phyloP scores from a whole-genome alignment of 2,329 filamentous ascomycete species.

The Leptographium wingfieldii region DNA sequence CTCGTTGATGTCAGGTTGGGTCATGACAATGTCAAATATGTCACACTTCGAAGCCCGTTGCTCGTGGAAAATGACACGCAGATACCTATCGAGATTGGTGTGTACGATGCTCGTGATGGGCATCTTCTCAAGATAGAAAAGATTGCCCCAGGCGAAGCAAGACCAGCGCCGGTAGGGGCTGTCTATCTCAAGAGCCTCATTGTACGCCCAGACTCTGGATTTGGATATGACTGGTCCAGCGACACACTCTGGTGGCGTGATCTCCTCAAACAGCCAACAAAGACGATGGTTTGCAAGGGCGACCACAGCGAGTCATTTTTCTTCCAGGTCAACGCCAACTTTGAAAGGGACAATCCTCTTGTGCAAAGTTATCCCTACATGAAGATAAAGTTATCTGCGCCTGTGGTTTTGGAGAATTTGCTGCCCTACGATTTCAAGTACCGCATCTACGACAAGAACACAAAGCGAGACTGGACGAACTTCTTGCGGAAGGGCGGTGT shows the following conservation, averaged over 20 bases:
- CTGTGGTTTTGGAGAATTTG: slow-evolving; percentile 87
- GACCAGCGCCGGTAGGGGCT: slow-evolving; percentile 84
- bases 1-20: slow-evolving; percentile 86
- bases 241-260: slow-evolving; percentile 91
- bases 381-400: slow-evolving; percentile 81
- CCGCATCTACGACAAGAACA: slow-evolving; percentile 96
- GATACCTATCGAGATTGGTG: slow-evolving; percentile 85
- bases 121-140: slow-evolving; percentile 96
- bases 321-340: slow-evolving; percentile 86
- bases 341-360: slow-evolving; percentile 71
- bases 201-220: slow-evolving; percentile 84
- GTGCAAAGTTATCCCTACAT: slow-evolving; percentile 84
- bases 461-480: slow-evolving; percentile 97
- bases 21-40: slow-evolving; percentile 94
- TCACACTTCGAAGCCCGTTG: slow-evolving; percentile 84
- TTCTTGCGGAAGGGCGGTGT: slow-evolving; percentile 93
- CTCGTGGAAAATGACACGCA: slow-evolving; percentile 93
- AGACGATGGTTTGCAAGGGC: slow-evolving; percentile 77
- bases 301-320: slow-evolving; percentile 87
- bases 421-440: slow-evolving; percentile 99
- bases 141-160: slow-evolving; percentile 79
- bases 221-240: slow-evolving; percentile 90
- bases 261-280: slow-evolving; percentile 68
- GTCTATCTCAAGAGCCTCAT: slow-evolving; percentile 81
- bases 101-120: slow-evolving; percentile 77